A percentile compares a stretch with the other conserved stretches of the same genome.
phyloP scores from a whole-genome alignment of 495 filamentous ascomycete genomes.

The Penicillium cosmopolitanum region DNA sequence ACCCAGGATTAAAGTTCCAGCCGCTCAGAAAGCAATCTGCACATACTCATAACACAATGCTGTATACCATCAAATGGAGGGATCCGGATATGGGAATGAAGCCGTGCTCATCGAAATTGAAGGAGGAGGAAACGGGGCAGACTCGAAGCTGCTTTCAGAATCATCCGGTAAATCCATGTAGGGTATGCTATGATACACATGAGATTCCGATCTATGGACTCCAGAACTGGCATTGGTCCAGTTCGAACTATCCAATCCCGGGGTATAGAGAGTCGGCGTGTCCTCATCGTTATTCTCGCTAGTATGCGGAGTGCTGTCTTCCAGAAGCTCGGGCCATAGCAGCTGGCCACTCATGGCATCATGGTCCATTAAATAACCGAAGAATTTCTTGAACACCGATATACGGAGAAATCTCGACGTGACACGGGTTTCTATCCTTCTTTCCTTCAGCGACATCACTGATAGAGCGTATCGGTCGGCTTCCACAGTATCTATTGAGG shows the following conservation, averaged over 20 bases:
- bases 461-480: background rate
- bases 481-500: background rate
- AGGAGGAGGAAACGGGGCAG: background rate
- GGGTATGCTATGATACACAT: background rate
- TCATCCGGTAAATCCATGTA: background rate
- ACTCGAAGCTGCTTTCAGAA: background rate
- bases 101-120: background rate
- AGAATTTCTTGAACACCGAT: background rate
- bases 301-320: background rate
- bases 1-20: too few species aligned
- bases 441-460: background rate
- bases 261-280: background rate
- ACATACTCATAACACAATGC: background rate
- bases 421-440: background rate
- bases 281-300: background rate
- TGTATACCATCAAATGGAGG: background rate
- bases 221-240: background rate
- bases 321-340: background rate
- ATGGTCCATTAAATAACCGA: conserved; percentile 1
- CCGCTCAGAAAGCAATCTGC: too few species aligned
- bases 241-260: background rate
- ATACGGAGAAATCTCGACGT: background rate
- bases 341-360: background rate
- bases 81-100: background rate
- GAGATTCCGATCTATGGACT: too few species aligned